phyloP scores from a whole-genome alignment of 345 rosid genomes.

The Camelina sativa region DNA sequence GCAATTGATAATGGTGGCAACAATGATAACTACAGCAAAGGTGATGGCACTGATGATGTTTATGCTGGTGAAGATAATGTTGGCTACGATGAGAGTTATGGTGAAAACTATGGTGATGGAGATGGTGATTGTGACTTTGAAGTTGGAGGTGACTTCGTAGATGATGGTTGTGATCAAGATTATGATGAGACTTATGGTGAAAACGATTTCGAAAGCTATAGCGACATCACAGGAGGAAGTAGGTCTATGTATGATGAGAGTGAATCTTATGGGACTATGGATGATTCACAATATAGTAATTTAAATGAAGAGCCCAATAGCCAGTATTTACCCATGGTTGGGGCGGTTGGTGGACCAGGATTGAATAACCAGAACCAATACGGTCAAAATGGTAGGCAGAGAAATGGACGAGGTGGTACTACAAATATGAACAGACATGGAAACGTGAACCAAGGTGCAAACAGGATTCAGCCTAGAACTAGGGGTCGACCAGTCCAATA shows the following conservation, averaged over 20 bases:
- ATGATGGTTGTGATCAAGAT: conserved; percentile 18
- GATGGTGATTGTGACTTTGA: conserved; percentile 21
- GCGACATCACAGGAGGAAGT: conserved; percentile 23
- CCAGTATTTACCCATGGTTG: conserved; percentile 24
- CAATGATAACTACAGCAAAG: conserved; percentile 35
- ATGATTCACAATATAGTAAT: conserved; percentile 20
- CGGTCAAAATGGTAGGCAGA: conserved; percentile 22
- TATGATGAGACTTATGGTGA: conserved; percentile 35
- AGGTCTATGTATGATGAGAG: conserved; percentile 37
- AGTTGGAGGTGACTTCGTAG: neutral
- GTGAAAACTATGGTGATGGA: conserved; percentile 20
- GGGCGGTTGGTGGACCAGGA: conserved; percentile 18
- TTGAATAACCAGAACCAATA: conserved; percentile 25
- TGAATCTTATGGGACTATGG: conserved; percentile 21
- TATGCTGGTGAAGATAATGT: conserved; percentile 21
- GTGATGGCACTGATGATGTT: neutral
- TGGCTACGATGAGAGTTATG: conserved; percentile 25
- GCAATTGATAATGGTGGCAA: conserved; percentile 24
- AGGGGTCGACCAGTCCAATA: conserved; percentile 20
- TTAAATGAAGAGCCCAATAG: conserved; percentile 10
- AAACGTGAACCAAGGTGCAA: conserved; percentile 26
- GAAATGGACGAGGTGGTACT: conserved; percentile 33
- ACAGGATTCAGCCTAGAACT: conserved; percentile 10
- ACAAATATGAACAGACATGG: conserved; percentile 29
- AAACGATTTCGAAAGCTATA: conserved; percentile 30